A percentile compares a stretch with the other conserved stretches of the same genome.
Conservation (phyloP, 768 basidiomycete species). For the Lactarius akahatsu region DNA sequence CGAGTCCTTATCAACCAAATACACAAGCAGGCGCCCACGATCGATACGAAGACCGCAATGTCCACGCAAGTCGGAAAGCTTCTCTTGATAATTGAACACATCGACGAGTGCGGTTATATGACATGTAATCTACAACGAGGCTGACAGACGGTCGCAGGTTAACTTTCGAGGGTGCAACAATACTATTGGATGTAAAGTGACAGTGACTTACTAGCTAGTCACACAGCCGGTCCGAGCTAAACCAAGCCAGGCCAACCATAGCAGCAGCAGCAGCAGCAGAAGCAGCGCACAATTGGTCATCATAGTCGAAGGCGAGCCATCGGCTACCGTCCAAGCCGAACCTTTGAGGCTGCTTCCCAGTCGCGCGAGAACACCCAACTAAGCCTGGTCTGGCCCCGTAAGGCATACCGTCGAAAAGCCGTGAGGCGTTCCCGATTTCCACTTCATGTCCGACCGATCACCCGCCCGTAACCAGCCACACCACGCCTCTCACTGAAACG, state of each 20-base stretch:
- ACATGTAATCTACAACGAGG: conserved; percentile 28
- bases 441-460: conserved; percentile 26
- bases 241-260: not conserved
- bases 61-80: conserved; percentile 15
- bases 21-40: conserved; percentile 7
- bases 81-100: conserved; percentile 25
- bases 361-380: conserved; percentile 6
- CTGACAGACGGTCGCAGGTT: conserved; percentile 18
- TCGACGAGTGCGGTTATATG: conserved; percentile 25
- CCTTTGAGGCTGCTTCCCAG: not conserved
- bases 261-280: not conserved
- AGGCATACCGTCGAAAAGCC: not conserved
- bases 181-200: conserved; percentile 14
- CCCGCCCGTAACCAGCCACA: conserved; percentile 21
- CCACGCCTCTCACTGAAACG: conserved; percentile 6
- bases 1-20: conserved; percentile 6
- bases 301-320: not conserved
- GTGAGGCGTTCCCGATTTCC: conserved; percentile 12
- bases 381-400: not conserved
- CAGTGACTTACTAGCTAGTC: conserved; percentile 19
- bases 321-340: not conserved
- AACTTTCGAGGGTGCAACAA: conserved; percentile 21
- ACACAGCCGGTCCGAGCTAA: not conserved
- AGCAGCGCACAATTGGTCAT: not conserved
- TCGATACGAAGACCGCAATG: conserved; percentile 14